Evolutionary conservation across 108 stramenopile genomes (phyloP).

Genomic region (Skeletonema potamos): DNA sequence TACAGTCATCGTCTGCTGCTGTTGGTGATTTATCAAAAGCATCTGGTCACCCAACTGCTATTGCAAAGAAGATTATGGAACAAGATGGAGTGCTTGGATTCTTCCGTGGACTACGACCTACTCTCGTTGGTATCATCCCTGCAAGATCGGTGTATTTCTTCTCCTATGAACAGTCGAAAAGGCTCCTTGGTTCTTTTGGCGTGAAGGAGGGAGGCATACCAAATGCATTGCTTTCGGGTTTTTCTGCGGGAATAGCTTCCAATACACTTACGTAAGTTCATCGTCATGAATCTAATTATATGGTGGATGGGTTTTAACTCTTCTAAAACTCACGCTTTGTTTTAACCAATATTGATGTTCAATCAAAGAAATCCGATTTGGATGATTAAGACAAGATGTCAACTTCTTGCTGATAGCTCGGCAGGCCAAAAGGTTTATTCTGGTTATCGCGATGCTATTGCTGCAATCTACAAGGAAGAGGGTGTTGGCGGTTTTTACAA

Average conservation of each 20-base stretch:
- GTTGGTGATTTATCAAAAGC: constrained; percentile 44
- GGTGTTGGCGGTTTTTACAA: constrained; percentile 87
- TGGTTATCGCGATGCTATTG: constrained; percentile 77
- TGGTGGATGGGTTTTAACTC: too few species aligned
- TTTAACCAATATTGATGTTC: too few species aligned
- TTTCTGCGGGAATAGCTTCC: constrained; percentile 62
- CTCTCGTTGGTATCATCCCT: constrained; percentile 91
- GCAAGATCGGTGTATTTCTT: constrained; percentile 90
- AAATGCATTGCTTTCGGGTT: constrained; percentile 65
- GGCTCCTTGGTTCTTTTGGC: constrained; percentile 48
- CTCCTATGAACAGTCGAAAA: constrained; percentile 70
- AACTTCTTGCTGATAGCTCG: constrained; percentile 72
- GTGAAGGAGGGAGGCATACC: constrained; percentile 60
- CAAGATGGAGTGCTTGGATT: constrained; percentile 73
- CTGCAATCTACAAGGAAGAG: constrained; percentile 76
- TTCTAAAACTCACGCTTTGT: too few species aligned
- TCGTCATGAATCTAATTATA: too few species aligned
- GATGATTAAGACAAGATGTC: constrained; percentile 93
- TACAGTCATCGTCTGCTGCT: constrained; percentile 78
- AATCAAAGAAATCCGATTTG: constrained; percentile 95
- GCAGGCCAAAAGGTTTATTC: constrained; percentile 80
- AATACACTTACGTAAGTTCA: constrained; percentile 93
- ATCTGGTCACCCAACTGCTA: constrained; percentile 50
- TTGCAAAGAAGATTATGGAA: constrained; percentile 73
- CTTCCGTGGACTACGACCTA: constrained; percentile 77